Evolutionary conservation across 164 flowering plant species (phyloP).

Genomic region (Tetrastigma voinierianum): DNA sequence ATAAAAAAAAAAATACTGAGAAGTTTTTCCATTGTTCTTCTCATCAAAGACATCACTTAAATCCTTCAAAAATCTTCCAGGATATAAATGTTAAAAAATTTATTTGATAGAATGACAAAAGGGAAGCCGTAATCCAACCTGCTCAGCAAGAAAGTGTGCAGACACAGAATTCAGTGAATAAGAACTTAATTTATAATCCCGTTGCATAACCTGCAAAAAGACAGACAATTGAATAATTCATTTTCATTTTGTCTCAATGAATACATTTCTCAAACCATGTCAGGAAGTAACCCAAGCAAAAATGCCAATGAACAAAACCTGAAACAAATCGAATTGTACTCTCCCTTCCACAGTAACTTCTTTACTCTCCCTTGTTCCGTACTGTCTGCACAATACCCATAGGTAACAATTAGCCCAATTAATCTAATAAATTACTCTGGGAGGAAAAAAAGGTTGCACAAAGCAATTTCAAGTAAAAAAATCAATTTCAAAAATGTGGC

Average conservation of each 20-base stretch:
- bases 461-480: not conserved
- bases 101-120: not conserved
- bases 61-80: not conserved
- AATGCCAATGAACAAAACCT: constrained; percentile 43
- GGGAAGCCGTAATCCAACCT: constrained; percentile 40
- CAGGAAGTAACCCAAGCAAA: not conserved
- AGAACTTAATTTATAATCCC: constrained; percentile 94
- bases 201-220: constrained; percentile 76
- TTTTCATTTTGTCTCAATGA: not conserved
- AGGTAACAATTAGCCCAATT: not conserved
- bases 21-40: too few relatives aligned
- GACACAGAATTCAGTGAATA: constrained; percentile 98
- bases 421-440: not conserved
- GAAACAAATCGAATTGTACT: constrained; percentile 95
- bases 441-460: not conserved
- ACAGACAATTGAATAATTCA: not conserved
- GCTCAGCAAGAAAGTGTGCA: constrained; percentile 95
- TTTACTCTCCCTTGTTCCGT: constrained; percentile 94
- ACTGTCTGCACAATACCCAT: constrained; percentile 57
- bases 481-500: not conserved
- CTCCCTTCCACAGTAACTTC: constrained; percentile 92
- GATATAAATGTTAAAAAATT: not conserved
- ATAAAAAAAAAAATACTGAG: too few relatives aligned
- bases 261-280: not conserved
- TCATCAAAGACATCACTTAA: not conserved